These are phyloP conservation scores for Ambrosiella xylebori DNA, from an alignment of 2,329 filamentous ascomycete species.

Conservation along the genomic window DNA sequence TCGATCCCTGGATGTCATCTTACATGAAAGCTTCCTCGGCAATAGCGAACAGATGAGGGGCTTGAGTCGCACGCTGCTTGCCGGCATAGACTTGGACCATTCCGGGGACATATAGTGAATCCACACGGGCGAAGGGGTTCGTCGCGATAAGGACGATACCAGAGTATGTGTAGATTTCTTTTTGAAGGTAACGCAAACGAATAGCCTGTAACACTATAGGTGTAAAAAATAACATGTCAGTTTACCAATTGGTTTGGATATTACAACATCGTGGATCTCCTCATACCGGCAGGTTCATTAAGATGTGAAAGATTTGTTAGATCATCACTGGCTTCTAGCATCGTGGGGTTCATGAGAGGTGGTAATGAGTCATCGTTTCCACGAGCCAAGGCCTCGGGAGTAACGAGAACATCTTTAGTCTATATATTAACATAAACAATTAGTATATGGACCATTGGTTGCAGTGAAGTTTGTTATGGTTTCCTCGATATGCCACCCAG, in stretches of 20 bases:
- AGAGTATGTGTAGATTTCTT: slow-evolving; percentile 99
- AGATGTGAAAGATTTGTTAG: slow-evolving; percentile 93
- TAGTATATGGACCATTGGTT: not conserved
- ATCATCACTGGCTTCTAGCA: slow-evolving; percentile 97
- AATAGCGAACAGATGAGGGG: slow-evolving; percentile 95
- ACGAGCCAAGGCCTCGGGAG: slow-evolving; percentile 56
- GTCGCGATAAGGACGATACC: slow-evolving; percentile 97
- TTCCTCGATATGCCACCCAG: too few species aligned
- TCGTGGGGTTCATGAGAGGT: slow-evolving; percentile 91
- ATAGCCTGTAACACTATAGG: slow-evolving; percentile 81
- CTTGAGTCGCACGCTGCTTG: slow-evolving; percentile 89
- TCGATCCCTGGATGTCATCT: slow-evolving; percentile 19
- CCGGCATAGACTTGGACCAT: slow-evolving; percentile 99
- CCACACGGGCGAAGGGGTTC: slow-evolving; percentile 92
- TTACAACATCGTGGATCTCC: not conserved
- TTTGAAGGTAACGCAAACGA: slow-evolving; percentile 88
- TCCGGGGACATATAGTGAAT: slow-evolving; percentile 93
- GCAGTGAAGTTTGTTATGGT: not conserved
- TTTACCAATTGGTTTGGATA: not conserved
- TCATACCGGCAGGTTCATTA: slow-evolving; percentile 87
- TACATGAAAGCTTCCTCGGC: slow-evolving; percentile 97
- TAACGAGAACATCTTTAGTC: slow-evolving; percentile 67
- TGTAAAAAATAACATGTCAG: not conserved
- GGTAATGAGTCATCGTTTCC: slow-evolving; percentile 65
- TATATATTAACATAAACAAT: slow-evolving; percentile 21